These are phyloP conservation scores for Leccinellum rugosiceps DNA, from an alignment of 768 basidiomycete species.

Conservation along the genomic window DNA sequence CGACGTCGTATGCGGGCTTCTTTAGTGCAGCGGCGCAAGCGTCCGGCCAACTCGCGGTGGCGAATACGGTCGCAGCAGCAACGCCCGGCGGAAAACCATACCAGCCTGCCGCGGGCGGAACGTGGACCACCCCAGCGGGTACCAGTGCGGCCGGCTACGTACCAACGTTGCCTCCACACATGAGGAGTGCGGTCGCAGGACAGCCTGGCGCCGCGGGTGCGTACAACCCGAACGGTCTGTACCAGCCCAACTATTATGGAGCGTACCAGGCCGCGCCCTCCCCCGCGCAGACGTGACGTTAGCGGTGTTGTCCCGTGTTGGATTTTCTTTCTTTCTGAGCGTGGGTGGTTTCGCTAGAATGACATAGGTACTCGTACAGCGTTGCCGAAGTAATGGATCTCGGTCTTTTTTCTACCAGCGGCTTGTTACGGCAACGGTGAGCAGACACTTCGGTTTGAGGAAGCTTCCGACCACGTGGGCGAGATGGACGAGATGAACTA, in stretches of 20 bases:
- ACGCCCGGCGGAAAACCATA: constrained; percentile 30
- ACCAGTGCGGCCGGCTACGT: constrained; percentile 26
- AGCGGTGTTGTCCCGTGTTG: not conserved
- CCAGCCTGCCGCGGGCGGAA: constrained; percentile 22
- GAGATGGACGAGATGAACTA: not conserved
- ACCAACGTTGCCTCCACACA: constrained; percentile 42
- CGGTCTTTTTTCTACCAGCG: not conserved
- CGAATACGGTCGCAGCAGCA: constrained; percentile 46
- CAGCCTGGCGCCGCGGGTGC: constrained; percentile 19
- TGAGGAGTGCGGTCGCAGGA: constrained; percentile 29
- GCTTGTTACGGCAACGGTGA: not conserved
- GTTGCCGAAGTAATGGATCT: constrained; percentile 16
- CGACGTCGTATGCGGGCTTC: constrained; percentile 40
- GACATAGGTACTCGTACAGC: constrained; percentile 14
- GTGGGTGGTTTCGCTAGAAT: constrained; percentile 18
- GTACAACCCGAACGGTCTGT: constrained; percentile 18
- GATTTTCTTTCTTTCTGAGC: not conserved
- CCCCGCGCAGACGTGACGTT: constrained; percentile 27
- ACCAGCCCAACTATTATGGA: constrained; percentile 32
- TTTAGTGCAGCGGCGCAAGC: constrained; percentile 33
- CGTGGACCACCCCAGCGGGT: constrained; percentile 28
- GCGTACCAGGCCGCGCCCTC: constrained; percentile 32
- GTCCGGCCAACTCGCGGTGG: constrained; percentile 47
- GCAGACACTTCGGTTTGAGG: not conserved
- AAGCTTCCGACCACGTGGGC: not conserved